These are phyloP conservation scores for Phytophthora litchii DNA, from an alignment of 352 stramenopile species.

Conservation along the genomic window DNA sequence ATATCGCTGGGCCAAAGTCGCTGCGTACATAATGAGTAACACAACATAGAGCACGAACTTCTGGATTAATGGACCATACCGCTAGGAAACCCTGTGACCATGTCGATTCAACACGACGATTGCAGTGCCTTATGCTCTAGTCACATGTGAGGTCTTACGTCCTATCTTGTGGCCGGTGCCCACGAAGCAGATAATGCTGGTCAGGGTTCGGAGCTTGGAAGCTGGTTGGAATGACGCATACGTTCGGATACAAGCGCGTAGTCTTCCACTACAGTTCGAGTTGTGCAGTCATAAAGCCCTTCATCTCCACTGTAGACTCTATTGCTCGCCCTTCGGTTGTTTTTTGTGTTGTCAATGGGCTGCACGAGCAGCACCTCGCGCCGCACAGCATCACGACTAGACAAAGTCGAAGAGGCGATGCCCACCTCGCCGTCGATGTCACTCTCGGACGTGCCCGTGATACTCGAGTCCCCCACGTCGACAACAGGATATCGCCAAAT, in stretches of 20 bases:
- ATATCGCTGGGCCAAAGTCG: conserved; percentile 6
- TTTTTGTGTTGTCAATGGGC: conserved; percentile 31
- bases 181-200: conserved; percentile 11
- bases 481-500: conserved; percentile 18
- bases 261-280: conserved; percentile 4
- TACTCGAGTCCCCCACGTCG: conserved; percentile 30
- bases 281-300: neutral
- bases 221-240: conserved; percentile 23
- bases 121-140: conserved; percentile 4
- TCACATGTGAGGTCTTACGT: conserved; percentile 11
- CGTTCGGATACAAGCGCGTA: conserved; percentile 18
- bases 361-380: conserved; percentile 37
- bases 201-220: conserved; percentile 19
- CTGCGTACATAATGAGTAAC: conserved; percentile 24
- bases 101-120: conserved; percentile 10
- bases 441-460: conserved; percentile 26
- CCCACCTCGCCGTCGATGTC: conserved; percentile 26
- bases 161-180: conserved; percentile 15
- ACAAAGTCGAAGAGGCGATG: conserved; percentile 29
- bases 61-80: neutral
- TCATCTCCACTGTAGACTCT: conserved; percentile 3
- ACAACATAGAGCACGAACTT: conserved; percentile 30
- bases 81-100: conserved; percentile 1
- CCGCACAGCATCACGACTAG: conserved; percentile 18
- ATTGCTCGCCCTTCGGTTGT: conserved; percentile 2